Conservation (phyloP, 1,284 basidiomycete genomes). For the Psilocybe mexicana region DNA sequence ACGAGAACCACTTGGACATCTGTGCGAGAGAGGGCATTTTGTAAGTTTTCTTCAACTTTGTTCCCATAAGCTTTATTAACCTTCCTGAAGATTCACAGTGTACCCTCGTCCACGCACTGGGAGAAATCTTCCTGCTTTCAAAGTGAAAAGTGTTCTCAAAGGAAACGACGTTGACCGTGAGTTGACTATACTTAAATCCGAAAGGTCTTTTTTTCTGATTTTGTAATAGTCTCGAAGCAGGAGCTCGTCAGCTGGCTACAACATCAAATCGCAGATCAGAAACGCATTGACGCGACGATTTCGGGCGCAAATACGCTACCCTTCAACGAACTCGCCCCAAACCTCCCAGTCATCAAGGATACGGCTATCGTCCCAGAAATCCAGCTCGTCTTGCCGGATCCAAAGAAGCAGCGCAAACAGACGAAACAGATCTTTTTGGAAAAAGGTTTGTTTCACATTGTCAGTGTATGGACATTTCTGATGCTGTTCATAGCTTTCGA, state of each 20-base stretch:
- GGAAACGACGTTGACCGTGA: constrained; percentile 73
- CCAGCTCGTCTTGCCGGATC: constrained; percentile 67
- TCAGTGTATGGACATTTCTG: neutral
- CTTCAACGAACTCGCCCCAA: constrained; percentile 29
- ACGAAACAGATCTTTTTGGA: constrained; percentile 71
- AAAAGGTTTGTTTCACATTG: constrained; percentile 45
- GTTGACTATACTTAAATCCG: constrained; percentile 18
- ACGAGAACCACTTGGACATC: constrained; percentile 63
- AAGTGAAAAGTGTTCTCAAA: constrained; percentile 77
- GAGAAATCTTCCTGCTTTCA: constrained; percentile 69
- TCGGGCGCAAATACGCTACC: constrained; percentile 51
- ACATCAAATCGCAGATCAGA: constrained; percentile 76
- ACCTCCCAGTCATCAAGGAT: constrained; percentile 44
- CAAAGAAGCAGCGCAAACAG: constrained; percentile 73
- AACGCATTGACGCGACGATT: constrained; percentile 64
- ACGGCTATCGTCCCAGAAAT: constrained; percentile 44
- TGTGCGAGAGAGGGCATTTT: constrained; percentile 78
- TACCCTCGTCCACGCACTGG: constrained; percentile 61
- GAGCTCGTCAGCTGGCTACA: constrained; percentile 75
- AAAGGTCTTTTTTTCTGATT: neutral
- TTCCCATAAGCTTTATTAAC: constrained; percentile 11
- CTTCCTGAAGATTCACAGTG: constrained; percentile 59
- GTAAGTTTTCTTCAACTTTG: constrained; percentile 41
- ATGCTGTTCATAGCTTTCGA: constrained; percentile 54
- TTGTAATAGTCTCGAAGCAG: constrained; percentile 56